Percentiles rank a stretch among this genome's conserved stretches.
Evolutionary conservation across 2,329 filamentous ascomycete genomes (phyloP).

Genomic region (Ilyonectria mors-panacis): DNA sequence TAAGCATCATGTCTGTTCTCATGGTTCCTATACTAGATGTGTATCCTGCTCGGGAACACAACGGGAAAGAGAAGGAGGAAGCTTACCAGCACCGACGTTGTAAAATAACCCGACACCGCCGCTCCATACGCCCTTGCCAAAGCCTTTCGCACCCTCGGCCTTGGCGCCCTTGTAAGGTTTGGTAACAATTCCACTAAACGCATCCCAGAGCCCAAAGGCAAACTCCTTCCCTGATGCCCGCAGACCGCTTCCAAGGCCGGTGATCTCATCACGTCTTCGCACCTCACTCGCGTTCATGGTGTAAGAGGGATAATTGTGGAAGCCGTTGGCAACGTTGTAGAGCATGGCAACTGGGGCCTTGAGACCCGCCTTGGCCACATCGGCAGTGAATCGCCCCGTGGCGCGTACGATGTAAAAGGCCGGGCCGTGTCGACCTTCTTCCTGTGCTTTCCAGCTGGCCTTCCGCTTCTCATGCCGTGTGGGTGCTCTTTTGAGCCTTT

Average conservation of each 20-base stretch:
- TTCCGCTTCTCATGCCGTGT: constrained; percentile 43
- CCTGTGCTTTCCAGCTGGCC: constrained; percentile 44
- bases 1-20: constrained; percentile 1
- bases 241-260: constrained; percentile 72
- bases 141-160: constrained; percentile 73
- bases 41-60: background rate
- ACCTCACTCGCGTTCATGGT: constrained; percentile 74
- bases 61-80: background rate
- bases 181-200: constrained; percentile 75
- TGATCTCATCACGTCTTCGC: constrained; percentile 75
- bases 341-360: constrained; percentile 79
- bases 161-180: constrained; percentile 76
- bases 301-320: constrained; percentile 80
- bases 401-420: constrained; percentile 48
- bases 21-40: background rate
- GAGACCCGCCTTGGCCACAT: constrained; percentile 72
- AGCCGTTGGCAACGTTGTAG: constrained; percentile 78
- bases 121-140: constrained; percentile 71
- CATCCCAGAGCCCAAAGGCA: constrained; percentile 76
- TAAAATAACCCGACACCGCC: constrained; percentile 60
- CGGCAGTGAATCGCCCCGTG: constrained; percentile 70
- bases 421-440: constrained; percentile 47
- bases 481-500: constrained; percentile 28
- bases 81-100: constrained; percentile 59
- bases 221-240: constrained; percentile 77